phyloP scores from a whole-genome alignment of 345 rosid genomes.

The Boechera retrofracta region DNA sequence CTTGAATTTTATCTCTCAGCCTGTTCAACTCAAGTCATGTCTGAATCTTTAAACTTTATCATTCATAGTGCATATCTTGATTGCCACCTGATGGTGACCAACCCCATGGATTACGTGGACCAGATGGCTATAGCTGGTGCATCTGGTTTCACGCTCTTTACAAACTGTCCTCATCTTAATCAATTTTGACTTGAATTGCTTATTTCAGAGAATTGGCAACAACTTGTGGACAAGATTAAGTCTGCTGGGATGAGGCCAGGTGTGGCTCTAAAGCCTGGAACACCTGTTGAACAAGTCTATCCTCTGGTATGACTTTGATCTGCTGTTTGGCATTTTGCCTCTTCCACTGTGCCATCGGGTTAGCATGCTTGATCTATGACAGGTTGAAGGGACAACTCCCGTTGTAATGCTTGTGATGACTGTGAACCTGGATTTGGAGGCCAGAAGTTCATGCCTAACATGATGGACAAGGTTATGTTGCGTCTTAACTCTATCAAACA shows the following conservation, averaged over 20 bases:
- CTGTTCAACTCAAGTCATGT: no score
- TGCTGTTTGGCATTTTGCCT: neutral
- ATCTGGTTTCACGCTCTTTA: no score
- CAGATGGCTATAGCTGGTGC: no score
- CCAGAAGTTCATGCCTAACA: conserved; percentile 86
- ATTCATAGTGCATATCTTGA: no score
- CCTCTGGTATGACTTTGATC: conserved; percentile 61
- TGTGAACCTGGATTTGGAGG: conserved; percentile 91
- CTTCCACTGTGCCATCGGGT: conserved; percentile 32
- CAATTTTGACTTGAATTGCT: no score
- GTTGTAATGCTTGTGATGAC: conserved; percentile 97
- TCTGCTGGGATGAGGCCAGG: conserved; percentile 88
- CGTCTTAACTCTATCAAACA: neutral
- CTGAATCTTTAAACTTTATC: no score
- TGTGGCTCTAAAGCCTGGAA: conserved; percentile 79
- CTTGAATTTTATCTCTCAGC: no score
- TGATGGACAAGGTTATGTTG: conserved; percentile 74
- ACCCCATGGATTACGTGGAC: no score
- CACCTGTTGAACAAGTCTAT: conserved; percentile 82
- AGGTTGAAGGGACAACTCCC: conserved; percentile 74
- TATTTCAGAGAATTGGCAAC: conserved; percentile 69
- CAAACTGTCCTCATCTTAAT: no score
- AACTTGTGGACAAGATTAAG: conserved; percentile 51
- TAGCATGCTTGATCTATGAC: conserved; percentile 8
- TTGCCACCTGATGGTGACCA: no score